Base-by-base conservation (phyloP, 2,329 filamentous ascomycete species). In the Clarireedia monteithiana region DNA sequence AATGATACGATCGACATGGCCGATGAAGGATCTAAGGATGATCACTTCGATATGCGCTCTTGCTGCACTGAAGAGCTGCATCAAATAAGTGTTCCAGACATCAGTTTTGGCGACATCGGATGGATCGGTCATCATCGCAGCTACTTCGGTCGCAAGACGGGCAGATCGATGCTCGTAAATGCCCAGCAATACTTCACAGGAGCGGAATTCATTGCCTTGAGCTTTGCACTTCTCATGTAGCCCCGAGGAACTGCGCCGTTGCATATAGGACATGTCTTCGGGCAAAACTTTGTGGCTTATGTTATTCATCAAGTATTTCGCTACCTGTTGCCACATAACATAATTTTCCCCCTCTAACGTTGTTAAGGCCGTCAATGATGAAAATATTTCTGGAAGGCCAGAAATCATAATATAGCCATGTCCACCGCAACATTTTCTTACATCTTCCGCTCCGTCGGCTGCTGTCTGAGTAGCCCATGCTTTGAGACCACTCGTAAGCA, bases 271-370 rank as follows among this genome's bases (percentile, higher is more conserved):
- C 45, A 62, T 57, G 46, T 50, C 60, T 2, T 4, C 20, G 3
- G 60, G 60, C 17, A 60, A 27, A 2, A 23, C 7, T 12, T n/a
- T n/a, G 3, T 48, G 51, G 36, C 50, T 49, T 7, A 62, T 45
- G 15, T 56, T 52, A 40, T 61, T 62, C 47, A 60, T 48, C 30
- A 62, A 15, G 38, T 60, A 62, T 2, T 66, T 63, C 4, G 66
- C 65, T 23, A 73, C 63, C 62, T 75, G 70, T 56, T 73, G 71
- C 57, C 69, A 68, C 51, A 74, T 68, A 6, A 73, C 71, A 55
- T 70, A 72, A 51, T 73, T 75, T 55, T 75, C 73, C 4, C 73
- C 73, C 48, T 72, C 70, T 45, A 70, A 69, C 0, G 70, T 72
- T 4, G 63, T 60, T 1, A 61, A 60, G 7, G 64, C 68, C 3